Evolutionary conservation across 148 eudicot genomes (phyloP), one percentile per base, ranked within the genome.

Genomic region (Pharnaceum exiguum): DNA sequence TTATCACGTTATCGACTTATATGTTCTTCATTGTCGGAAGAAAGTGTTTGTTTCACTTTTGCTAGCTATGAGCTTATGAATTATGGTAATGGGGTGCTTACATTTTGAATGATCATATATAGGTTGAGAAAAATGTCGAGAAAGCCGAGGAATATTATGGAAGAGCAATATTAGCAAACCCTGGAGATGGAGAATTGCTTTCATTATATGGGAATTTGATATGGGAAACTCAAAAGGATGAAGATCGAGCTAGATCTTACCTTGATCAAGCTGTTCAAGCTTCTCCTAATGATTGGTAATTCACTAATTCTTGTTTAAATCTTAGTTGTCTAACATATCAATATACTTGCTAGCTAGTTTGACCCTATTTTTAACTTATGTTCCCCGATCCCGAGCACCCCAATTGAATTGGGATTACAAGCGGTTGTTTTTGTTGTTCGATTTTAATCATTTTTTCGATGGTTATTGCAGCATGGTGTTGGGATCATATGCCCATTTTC

Each of bases 101-200:
- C n/a, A n/a, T n/a, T n/a, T n/a, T n/a, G n/a, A n/a, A n/a, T n/a
- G n/a, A 43, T 21, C 51, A 35, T 10, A 4, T 26, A 0, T 22
- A 89, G 97, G 97, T 84, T 26, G 86, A 76, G 62, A 72, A 75
- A 56, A 78, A 90, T 49, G 13, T 16, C 21, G 77, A 54, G 30
- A 79, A 73, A 70, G 97, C 97, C 3, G 97, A 79, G 48, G 89
- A 90, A 59, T 90, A 67, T 37, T 86, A 78, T 39, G 91, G 83
- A 11, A 82, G 97, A 72, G 91, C 97, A 29, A 82, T 90, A 62
- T 50, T 90, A 57, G 90, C 87, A 7, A 77, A 56, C 57, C 89
- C 95, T 0, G 84, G 79, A 44, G 97, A 86, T 56, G 97, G 95
- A 0, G 81, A 90, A 48, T 40, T 84, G 30, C 70, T 90, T 9